Conservation (phyloP, 805 yeast species). For the Wickerhamiella cacticola region DNA sequence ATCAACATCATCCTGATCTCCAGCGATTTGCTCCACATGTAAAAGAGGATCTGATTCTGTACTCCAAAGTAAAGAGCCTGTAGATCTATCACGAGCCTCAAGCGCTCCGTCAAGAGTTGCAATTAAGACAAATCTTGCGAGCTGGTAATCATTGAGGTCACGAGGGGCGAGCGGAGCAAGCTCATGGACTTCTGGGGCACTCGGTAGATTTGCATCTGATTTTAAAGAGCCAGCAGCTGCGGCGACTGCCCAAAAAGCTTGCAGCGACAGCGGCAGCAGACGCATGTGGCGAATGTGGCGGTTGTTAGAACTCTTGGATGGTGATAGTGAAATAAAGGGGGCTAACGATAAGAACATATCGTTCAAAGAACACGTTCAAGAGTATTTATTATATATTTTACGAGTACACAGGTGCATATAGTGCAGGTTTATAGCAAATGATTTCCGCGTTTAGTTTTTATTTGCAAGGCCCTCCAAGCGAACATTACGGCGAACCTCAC, state of each 20-base stretch:
- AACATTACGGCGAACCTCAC: conserved; percentile 31
- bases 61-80: conserved; percentile 71
- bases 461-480: conserved; percentile 29
- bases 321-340: background rate
- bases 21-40: conserved; percentile 25
- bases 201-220: background rate
- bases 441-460: background rate
- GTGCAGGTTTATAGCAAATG: no score
- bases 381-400: no score
- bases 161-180: conserved; percentile 15
- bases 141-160: conserved; percentile 35
- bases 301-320: background rate
- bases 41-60: conserved; percentile 53
- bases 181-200: background rate
- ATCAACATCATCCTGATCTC: conserved; percentile 13
- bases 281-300: conserved; percentile 7
- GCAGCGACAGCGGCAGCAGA: conserved; percentile 5
- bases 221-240: background rate
- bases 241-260: conserved; percentile 2
- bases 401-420: no score
- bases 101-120: conserved; percentile 72
- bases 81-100: conserved; percentile 63
- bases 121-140: conserved; percentile 51
- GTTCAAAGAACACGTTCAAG: no score
- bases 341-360: no score